Evolutionary conservation across 768 basidiomycete species (phyloP).

Genomic region (Exsudoporus frostii): DNA sequence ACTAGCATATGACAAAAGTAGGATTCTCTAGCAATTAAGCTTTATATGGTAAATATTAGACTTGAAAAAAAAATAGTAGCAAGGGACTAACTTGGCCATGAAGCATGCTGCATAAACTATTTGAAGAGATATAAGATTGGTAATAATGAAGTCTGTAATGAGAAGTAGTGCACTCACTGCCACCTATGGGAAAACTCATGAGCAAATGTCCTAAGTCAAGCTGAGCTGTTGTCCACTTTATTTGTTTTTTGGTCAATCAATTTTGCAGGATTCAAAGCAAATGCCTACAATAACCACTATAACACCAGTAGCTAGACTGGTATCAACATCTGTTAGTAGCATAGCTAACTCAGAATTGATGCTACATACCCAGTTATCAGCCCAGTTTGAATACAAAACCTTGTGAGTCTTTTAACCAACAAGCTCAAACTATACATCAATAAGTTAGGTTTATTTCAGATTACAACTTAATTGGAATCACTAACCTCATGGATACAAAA

Average conservation of each 20-base stretch:
- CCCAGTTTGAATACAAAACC: constrained; percentile 27
- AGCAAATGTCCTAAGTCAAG: constrained; percentile 18
- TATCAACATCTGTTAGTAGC: not conserved
- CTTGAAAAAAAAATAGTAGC: not conserved
- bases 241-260: not conserved
- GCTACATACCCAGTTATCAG: constrained; percentile 20
- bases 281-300: constrained; percentile 18
- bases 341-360: not conserved
- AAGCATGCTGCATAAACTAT: constrained; percentile 29
- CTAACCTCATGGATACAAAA: constrained; percentile 13
- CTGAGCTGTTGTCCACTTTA: constrained; percentile 21
- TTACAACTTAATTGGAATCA: not conserved
- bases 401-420: constrained; percentile 16
- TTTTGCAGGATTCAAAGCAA: not conserved
- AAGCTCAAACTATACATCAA: constrained; percentile 7
- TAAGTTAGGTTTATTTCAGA: not conserved
- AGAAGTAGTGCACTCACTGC: constrained; percentile 12
- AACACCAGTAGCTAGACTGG: constrained; percentile 16
- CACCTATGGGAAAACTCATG: constrained; percentile 26
- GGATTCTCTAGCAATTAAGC: constrained; percentile 29
- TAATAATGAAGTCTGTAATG: not conserved
- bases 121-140: not conserved
- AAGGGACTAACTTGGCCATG: constrained; percentile 26
- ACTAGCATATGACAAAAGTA: constrained; percentile 13
- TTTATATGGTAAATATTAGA: constrained; percentile 3